Base-by-base conservation (phyloP, 208 protist genomes). In the Leishmania major region DNA sequence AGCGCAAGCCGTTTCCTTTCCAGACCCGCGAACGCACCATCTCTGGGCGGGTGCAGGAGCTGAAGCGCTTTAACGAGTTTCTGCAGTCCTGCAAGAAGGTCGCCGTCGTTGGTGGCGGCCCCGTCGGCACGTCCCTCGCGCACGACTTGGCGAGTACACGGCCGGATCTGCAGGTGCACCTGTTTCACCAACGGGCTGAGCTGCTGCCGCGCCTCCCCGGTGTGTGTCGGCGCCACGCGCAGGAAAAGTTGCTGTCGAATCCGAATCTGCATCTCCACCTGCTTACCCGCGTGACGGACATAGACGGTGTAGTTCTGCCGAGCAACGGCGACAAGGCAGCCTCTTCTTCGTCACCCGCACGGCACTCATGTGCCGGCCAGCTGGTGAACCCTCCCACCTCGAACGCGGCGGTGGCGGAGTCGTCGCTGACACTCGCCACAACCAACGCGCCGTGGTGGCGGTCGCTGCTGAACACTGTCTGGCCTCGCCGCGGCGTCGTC, bases 1-100 rank as follows among this genome's bases (percentile, higher is more conserved):
- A 96, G 87, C 83, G 87, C 57, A 95, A 96, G 85, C 88, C 92
- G 3, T 97, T 94, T 69, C 94, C 94, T 3, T 96, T 96, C 62
- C 55, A 79, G 15, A 94, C 93, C 11, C 86, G 83, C 37, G 88
- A 95, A 84, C 88, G 92, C 66, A 96, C 90, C 72, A 90, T 94
- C 70, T 82, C 88, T n/a, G 94, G 89, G 11, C 89, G 95, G 4
- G 86, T 96, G 45, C 87, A 91, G 72, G 95, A 98, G 86, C 87
- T 97, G 49, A 81, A 85, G 77, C 85, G 91, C 67, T 96, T 96
- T 78, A 96, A 94, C 81, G 78, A 90, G 35, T 95, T 97, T 64
- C 28, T 96, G 75, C 80, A 87, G 47, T 87, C 80, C 70, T 95
- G 90, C 79, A 84, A 90, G 69, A 97, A 96, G 79, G 90, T 98